These are phyloP conservation scores for Lupinus albus DNA, from an alignment of 306 rosid species.

Conservation along the genomic window DNA sequence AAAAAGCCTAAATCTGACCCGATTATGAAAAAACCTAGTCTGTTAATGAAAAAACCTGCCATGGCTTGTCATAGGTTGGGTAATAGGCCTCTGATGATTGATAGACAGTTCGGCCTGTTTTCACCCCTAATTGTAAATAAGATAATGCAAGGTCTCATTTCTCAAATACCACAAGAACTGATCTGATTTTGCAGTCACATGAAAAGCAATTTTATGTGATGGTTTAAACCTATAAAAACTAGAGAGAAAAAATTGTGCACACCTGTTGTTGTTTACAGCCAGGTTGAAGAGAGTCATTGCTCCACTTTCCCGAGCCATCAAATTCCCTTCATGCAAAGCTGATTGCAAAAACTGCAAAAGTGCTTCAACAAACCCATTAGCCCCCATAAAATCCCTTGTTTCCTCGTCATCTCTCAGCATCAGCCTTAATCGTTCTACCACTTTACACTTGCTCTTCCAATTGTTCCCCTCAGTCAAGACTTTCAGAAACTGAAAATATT, in stretches of 20 bases:
- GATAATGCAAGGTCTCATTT: neutral
- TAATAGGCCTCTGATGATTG: too few relatives aligned
- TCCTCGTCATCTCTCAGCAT: constrained; percentile 89
- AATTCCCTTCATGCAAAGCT: constrained; percentile 64
- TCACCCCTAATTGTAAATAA: too few relatives aligned
- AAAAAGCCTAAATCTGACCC: too few relatives aligned
- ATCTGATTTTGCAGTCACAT: constrained; percentile 22
- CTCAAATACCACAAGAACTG: constrained; percentile 36
- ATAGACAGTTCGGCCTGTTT: too few relatives aligned
- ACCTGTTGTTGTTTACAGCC: constrained; percentile 93
- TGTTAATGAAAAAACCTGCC: too few relatives aligned
- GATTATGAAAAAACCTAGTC: too few relatives aligned
- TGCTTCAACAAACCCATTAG: constrained; percentile 91
- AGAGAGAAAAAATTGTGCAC: constrained; percentile 13
- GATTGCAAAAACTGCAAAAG: constrained; percentile 66
- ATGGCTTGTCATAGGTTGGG: too few relatives aligned
- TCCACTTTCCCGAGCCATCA: constrained; percentile 82
- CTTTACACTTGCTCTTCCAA: constrained; percentile 67
- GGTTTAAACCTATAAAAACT: constrained; percentile 27
- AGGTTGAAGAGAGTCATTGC: constrained; percentile 99
- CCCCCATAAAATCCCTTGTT: constrained; percentile 90
- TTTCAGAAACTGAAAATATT: constrained; percentile 59
- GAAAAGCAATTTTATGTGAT: constrained; percentile 30
- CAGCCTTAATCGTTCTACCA: constrained; percentile 75
- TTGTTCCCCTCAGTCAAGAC: constrained; percentile 63